Evolutionary conservation across 164 flowering plant species (phyloP), one percentile per base, ranked within the genome.

Genomic region (Sedum album): DNA sequence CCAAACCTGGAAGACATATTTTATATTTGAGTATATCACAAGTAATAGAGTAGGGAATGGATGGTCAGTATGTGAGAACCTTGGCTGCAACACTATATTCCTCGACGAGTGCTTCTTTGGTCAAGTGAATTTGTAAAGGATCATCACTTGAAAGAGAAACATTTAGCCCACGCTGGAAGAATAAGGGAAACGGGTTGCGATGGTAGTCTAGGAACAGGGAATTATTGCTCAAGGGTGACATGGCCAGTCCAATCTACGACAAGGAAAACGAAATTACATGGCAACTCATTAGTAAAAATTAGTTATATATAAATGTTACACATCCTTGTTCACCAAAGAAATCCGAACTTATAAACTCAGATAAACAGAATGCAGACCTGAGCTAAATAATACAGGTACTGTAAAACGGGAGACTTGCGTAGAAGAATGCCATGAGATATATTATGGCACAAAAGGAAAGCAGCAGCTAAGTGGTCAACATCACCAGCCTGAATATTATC

Each of bases 181-280:
- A 88, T 76, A 79, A 70, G 1, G 83, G 85, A 67, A 84, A 88
- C 23, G 93, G 93, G 60, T 85, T 87, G 64, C 83, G 80, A 72
- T 81, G 84, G 68, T 83, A 85, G 69, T 85, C 86, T 77, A 84
- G 73, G 79, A 88, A 88, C 39, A 88, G 79, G 13, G 88, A 85
- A 68, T 88, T 88, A 48, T 88, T 85, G 83, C 93, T 86, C 73
- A 88, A 72, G 25, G 93, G 93, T 46, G 93, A 85, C 93, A 88
- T 83, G 1, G 86, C 82, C 73, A 88, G 71, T 62, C 93, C 90
- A 74, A 88, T 66, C 90, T 88, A 75, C 51, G 68, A 42, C 25
- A 57, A 25, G 41, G 25, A 15, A 46, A 25, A 38, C 44, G 41
- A n/a, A 65, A 65, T 65, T 9, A 7, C 28, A 65, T 6, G 44